Percentiles rank a stretch among this genome's conserved stretches.
Conservation (phyloP, 2,329 filamentous ascomycete genomes). For the Aspergillus sp. region DNA sequence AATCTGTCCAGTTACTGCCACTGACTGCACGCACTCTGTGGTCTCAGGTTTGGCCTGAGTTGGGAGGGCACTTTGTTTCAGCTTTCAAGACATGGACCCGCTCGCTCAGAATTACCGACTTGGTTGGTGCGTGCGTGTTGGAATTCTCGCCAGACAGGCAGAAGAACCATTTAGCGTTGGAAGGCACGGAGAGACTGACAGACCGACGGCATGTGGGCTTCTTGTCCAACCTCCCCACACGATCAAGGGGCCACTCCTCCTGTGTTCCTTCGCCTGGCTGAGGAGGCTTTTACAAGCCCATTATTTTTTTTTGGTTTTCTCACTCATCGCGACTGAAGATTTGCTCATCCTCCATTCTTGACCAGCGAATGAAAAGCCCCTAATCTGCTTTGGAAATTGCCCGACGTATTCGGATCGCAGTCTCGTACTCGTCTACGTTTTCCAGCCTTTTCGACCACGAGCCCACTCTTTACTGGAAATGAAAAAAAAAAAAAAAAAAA, state of each 20-base stretch:
- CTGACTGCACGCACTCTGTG: slow-evolving; percentile 7
- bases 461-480: neutral
- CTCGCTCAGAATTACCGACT: slow-evolving; percentile 12
- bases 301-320: neutral
- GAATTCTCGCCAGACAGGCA: neutral
- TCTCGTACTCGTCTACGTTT: neutral
- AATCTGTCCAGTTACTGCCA: too few relatives aligned
- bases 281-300: neutral
- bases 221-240: neutral
- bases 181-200: neutral
- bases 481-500: neutral
- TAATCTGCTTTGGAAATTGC: slow-evolving; percentile 7
- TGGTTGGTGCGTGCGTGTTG: neutral
- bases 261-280: neutral
- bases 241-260: neutral
- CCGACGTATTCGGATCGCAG: slow-evolving; percentile 3
- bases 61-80: slow-evolving; percentile 13
- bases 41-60: too few relatives aligned
- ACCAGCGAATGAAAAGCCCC: neutral
- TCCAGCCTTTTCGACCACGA: neutral
- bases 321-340: neutral
- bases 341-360: neutral
- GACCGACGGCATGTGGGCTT: slow-evolving; percentile 1
- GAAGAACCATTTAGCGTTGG: too few relatives aligned
- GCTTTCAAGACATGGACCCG: slow-evolving; percentile 1